phyloP scores from a whole-genome alignment of 2,329 filamentous ascomycete species.

The Ophiostoma tasmaniense region DNA sequence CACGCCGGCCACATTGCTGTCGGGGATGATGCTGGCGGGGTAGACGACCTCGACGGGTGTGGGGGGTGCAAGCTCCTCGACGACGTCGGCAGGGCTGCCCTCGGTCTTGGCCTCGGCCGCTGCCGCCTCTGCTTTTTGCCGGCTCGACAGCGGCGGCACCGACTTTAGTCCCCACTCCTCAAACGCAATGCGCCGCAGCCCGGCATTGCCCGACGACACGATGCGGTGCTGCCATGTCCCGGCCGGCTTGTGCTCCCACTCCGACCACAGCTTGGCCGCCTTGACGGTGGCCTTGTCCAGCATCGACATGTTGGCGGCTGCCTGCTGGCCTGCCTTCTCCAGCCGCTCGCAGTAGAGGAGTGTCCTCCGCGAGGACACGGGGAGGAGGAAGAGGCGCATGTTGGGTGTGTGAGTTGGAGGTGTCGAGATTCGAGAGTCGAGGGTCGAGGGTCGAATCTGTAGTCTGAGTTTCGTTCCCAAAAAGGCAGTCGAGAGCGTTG shows the following conservation, averaged over 20 bases:
- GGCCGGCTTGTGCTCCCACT: slow-evolving; percentile 75
- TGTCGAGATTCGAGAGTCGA: background rate
- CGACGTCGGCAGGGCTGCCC: background rate
- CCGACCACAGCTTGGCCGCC: slow-evolving; percentile 69
- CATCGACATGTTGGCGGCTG: slow-evolving; percentile 44
- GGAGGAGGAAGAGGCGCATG: slow-evolving; percentile 92
- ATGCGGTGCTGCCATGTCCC: slow-evolving; percentile 78
- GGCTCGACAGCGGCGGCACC: slow-evolving; percentile 66
- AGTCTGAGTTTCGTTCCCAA: too few species aligned
- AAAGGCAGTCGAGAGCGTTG: background rate
- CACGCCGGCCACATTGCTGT: slow-evolving; percentile 53
- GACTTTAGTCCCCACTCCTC: slow-evolving; percentile 98
- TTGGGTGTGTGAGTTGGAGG: background rate
- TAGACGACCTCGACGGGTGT: slow-evolving; percentile 64
- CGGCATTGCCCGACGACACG: slow-evolving; percentile 76
- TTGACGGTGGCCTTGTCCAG: slow-evolving; percentile 63
- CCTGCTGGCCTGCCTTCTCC: slow-evolving; percentile 43
- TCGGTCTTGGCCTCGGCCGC: background rate
- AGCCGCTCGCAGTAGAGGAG: slow-evolving; percentile 85
- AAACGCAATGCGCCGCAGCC: slow-evolving; percentile 80
- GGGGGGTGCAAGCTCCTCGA: slow-evolving; percentile 23
- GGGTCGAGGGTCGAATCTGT: background rate
- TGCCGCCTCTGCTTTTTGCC: slow-evolving; percentile 46
- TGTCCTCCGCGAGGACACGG: slow-evolving; percentile 82
- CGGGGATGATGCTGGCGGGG: slow-evolving; percentile 59